Base-by-base conservation (phyloP, 1,284 basidiomycete species). In the Pseudozyma tsukubaensis region DNA sequence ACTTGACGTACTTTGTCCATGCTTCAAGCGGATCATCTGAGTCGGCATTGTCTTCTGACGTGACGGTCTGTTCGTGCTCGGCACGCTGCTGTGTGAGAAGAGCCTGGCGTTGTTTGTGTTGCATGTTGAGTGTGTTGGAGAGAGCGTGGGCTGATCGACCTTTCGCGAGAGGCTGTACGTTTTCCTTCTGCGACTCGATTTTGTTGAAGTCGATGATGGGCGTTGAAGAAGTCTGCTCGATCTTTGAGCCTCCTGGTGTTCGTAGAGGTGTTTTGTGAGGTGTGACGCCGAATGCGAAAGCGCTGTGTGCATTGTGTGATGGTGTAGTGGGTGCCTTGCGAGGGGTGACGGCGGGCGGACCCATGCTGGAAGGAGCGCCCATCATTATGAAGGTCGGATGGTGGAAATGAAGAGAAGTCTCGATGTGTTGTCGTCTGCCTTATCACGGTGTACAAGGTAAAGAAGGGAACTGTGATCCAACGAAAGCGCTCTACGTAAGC, bases 111-210 rank as follows among this genome's bases (percentile, higher is more conserved):
- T 81, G 78, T 43, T 78, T 76, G 58, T 76, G 76, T 50, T 79
- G 72, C 66, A 83, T 76, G 59, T 63, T 63, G 45, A 84, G 70
- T 9, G 79, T 76, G 42, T 71, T 86, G 48, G 86, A 87, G 44
- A 89, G 86, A 2, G 87, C 87, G 40, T 87, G 86, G 3, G 89
- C 89, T 12, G 87, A 88, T 45, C 89, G 84, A 13, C 89, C 89
- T 8, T 86, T 84, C 1, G 87, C 85, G 4, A 88, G 82, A 0
- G 88, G 88, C 58, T 87, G 86, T 48, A 90, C 89, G 83, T 90
- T 89, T 81, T 89, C 89, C 84, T 90, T 89, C 56, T 88, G 87
- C 4, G 86, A 84, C 72, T 89, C 89, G 68, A 84, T 83, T n/a
- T 64, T 56, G 45, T 72, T 76, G 50, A 84, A 80, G 39, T 79